Percentiles rank a stretch among this genome's conserved stretches.
These are phyloP conservation scores for Suhomyces tanzawaensis DNA, from an alignment of 805 yeast genomes.

Conservation along the genomic window DNA sequence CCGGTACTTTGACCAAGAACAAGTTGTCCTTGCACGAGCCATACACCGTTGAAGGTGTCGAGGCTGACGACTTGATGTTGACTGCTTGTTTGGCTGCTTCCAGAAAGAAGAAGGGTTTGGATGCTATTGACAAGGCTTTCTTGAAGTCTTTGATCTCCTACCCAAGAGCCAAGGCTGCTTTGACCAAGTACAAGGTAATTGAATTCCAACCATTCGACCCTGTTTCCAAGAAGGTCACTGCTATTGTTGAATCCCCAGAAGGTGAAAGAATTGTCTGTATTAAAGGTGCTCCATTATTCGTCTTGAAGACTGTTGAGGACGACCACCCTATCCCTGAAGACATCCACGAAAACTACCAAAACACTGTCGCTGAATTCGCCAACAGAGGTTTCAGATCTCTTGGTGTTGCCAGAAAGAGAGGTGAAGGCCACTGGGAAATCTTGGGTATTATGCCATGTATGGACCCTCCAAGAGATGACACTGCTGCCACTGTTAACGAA, in stretches of 20 bases:
- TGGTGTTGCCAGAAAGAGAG: slow-evolving; percentile 99
- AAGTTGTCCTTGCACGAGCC: slow-evolving; percentile 95
- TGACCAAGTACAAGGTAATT: slow-evolving; percentile 89
- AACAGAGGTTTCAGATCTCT: slow-evolving; percentile 97
- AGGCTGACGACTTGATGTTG: slow-evolving; percentile 92
- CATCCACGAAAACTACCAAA: slow-evolving; percentile 89
- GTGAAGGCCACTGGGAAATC: slow-evolving; percentile 97
- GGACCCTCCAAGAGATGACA: slow-evolving; percentile 99
- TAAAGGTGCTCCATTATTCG: slow-evolving; percentile 98
- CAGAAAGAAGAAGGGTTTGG: slow-evolving; percentile 97
- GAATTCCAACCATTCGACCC: slow-evolving; percentile 98
- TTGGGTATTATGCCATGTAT: slow-evolving; percentile 97
- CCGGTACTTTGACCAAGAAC: slow-evolving; percentile 98
- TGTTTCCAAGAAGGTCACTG: slow-evolving; percentile 94
- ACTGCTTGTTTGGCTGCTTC: slow-evolving; percentile 98
- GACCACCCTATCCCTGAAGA: slow-evolving; percentile 96
- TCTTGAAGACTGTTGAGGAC: slow-evolving; percentile 93
- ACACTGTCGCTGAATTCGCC: slow-evolving; percentile 96
- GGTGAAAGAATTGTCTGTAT: slow-evolving; percentile 95
- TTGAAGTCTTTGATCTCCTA: slow-evolving; percentile 81
- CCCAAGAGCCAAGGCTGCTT: slow-evolving; percentile 91
- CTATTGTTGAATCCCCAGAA: slow-evolving; percentile 92
- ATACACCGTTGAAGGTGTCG: slow-evolving; percentile 96
- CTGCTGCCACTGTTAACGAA: slow-evolving; percentile 90
- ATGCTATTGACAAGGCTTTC: slow-evolving; percentile 97